Evolutionary conservation across 257 asterid genomes (phyloP).

Genomic region (Solanum microdontum): DNA sequence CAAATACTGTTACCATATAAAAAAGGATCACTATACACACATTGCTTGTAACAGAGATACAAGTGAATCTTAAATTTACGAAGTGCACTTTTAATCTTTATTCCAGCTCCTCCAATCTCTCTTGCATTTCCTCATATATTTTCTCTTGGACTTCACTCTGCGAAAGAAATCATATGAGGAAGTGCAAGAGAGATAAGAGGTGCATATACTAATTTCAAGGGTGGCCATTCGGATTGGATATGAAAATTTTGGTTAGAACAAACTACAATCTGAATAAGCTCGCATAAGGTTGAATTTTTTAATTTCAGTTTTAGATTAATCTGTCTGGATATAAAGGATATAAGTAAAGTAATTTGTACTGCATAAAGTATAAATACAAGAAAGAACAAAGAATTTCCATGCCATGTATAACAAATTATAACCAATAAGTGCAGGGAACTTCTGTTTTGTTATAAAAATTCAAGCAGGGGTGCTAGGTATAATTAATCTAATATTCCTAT

Average conservation of each 20-base stretch:
- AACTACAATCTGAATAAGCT: too few species aligned
- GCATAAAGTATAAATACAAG: not conserved
- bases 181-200: too few species aligned
- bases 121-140: not conserved
- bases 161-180: too few species aligned
- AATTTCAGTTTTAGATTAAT: not conserved
- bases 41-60: not conserved
- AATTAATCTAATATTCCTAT: not conserved
- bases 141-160: slow-evolving; percentile 5
- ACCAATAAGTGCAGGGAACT: not conserved
- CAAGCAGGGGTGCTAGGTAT: not conserved
- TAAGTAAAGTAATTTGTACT: not conserved
- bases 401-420: not conserved
- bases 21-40: not conserved
- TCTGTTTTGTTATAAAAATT: not conserved
- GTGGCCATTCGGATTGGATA: not conserved
- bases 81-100: too few species aligned
- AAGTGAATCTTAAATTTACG: not conserved
- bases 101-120: not conserved
- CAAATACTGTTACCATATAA: not conserved
- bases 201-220: too few species aligned
- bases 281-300: not conserved
- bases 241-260: not conserved
- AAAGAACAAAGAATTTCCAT: not conserved
- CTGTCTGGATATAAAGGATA: not conserved